Evolutionary conservation across 2,329 filamentous ascomycete genomes (phyloP).

Genomic region (Aspergillus sp.): DNA sequence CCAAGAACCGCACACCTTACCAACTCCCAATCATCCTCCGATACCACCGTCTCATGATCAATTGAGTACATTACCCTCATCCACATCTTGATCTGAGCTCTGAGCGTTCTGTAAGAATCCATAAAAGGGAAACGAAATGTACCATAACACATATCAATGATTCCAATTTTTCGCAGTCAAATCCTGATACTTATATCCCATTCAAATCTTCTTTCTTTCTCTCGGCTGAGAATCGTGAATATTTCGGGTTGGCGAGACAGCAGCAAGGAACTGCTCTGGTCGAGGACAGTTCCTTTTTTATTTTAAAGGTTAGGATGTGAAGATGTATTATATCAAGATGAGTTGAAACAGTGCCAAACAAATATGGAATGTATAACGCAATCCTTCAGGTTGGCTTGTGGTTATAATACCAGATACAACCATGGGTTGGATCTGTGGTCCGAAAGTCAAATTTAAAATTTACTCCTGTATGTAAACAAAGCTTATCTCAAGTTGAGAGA

Average conservation of each 20-base stretch:
- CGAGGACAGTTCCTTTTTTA: too few relatives aligned
- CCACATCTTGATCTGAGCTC: neutral
- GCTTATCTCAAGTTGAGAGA: too few relatives aligned
- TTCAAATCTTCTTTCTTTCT: neutral
- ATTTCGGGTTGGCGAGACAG: neutral
- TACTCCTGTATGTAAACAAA: neutral
- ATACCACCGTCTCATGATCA: neutral
- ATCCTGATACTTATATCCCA: neutral
- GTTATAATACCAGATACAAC: neutral
- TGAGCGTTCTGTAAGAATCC: neutral
- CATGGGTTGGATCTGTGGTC: neutral
- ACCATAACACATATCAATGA: neutral
- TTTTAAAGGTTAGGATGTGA: too few relatives aligned
- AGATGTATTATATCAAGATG: neutral
- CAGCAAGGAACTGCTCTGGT: neutral
- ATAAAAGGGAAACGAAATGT: neutral
- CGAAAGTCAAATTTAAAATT: neutral
- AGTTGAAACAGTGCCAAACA: neutral
- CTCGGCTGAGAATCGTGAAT: neutral
- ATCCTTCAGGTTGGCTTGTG: too few relatives aligned
- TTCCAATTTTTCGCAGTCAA: neutral
- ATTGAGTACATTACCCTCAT: neutral
- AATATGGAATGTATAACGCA: neutral
- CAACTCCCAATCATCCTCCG: neutral
- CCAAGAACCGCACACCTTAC: slow-evolving; percentile 6